Evolutionary conservation across 192 early-diverging fungal species (phyloP).

Genomic region (Linnemannia zychae): DNA sequence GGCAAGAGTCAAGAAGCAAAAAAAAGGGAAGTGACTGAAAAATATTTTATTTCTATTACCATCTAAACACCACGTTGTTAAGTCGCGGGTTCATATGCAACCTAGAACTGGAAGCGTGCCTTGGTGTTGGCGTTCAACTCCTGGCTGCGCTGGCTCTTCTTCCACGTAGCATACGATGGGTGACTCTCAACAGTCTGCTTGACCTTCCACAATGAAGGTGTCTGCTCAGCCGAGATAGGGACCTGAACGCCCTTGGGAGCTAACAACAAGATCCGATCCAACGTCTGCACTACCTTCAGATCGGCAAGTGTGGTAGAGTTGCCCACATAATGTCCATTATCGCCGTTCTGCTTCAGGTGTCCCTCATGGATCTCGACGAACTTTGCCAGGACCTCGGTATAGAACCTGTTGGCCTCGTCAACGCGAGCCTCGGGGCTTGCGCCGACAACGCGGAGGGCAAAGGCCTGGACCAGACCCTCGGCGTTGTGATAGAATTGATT

Average conservation of each 20-base stretch:
- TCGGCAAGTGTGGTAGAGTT: constrained; percentile 58
- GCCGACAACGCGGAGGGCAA: background rate
- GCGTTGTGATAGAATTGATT: constrained; percentile 20
- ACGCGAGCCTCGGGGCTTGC: constrained; percentile 22
- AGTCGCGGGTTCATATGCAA: too few relatives aligned
- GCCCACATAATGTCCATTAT: constrained; percentile 68
- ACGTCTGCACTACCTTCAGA: constrained; percentile 19
- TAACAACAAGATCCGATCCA: constrained; percentile 18
- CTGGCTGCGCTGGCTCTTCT: background rate
- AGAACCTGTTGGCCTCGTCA: constrained; percentile 18
- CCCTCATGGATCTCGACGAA: constrained; percentile 56
- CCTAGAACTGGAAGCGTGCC: constrained; percentile 12
- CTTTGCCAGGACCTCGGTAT: constrained; percentile 5
- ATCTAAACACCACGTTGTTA: too few relatives aligned
- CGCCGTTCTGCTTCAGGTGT: constrained; percentile 61
- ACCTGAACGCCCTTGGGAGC: constrained; percentile 15
- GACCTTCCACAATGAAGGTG: constrained; percentile 27
- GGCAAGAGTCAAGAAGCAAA: too few relatives aligned
- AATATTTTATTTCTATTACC: too few relatives aligned
- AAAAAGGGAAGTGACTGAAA: too few relatives aligned
- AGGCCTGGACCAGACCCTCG: constrained; percentile 10
- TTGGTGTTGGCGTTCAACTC: constrained; percentile 12
- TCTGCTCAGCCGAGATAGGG: constrained; percentile 18
- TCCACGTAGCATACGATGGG: constrained; percentile 15
- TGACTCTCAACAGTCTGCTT: constrained; percentile 6